Evolutionary conservation across 2,329 filamentous ascomycete species (phyloP), one percentile per base, ranked within the genome.

Genomic region (Pseudogymnoascus sp.): DNA sequence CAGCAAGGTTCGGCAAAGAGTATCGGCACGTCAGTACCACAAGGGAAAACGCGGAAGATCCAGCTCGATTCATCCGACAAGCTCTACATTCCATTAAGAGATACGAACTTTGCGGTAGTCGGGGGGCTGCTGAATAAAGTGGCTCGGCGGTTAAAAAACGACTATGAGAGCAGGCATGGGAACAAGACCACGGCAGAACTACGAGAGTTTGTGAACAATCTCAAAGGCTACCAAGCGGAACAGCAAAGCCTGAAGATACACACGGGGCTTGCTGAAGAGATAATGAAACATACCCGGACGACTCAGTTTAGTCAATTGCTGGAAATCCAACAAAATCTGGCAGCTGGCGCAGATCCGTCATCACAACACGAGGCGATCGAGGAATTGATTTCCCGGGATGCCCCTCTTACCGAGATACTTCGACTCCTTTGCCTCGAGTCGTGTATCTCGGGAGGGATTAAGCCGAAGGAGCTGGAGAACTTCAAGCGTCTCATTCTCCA

Each of bases 61-160:
- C 84, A 90, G 70, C 83, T 99, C 1, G 93, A 97, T 74, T 90
- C 90, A 2, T 91, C 88, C 13, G 96, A 99, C 74, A 89, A 90
- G 67, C 81, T 99, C 10, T 99, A 93, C 73, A 87, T 87, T 59
- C 89, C 96, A 68, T 80, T 99, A 3, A 87, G 93, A 63, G 91
- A 97, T 74, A 87, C 90, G 42, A 99, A 99, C 74, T 99, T 97
- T 74, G 93, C 93, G 36, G 92, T 96, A 63, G 92, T 99, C 40
- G 95, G 95, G 13, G 87, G 86, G 62, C 79, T 96, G 8, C 81
- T 99, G 66, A 96, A 97, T 75, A 93, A 93, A 74, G 90, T 96
- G 11, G 96, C 95, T 4, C 87, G 92, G 31, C 87, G 93, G 11
- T 79, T 99, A 23, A 90, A 89, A 71, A 90, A 80, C 69, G 93